Conservation (phyloP, 169 alveolate genomes). For the Plasmodium chabaudi region DNA sequence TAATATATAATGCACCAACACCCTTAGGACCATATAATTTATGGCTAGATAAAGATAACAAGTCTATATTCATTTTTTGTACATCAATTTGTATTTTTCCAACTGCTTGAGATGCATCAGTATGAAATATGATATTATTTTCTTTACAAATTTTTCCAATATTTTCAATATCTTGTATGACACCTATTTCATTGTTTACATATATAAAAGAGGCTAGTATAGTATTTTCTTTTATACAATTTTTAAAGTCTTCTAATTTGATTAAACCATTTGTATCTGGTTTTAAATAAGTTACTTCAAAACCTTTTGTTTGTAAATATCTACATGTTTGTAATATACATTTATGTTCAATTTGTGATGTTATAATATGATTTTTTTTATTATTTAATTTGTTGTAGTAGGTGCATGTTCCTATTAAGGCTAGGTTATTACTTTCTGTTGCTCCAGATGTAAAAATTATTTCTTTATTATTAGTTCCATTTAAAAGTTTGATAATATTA, state of each 20-base stretch:
- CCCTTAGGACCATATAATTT: constrained; percentile 99
- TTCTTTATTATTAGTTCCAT: constrained; percentile 92
- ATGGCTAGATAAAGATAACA: constrained; percentile 96
- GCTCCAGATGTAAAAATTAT: constrained; percentile 99
- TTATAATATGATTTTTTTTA: constrained; percentile 95
- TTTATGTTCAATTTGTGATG: constrained; percentile 98
- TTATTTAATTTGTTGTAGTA: constrained; percentile 79
- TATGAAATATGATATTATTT: constrained; percentile 94
- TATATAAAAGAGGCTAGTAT: constrained; percentile 94
- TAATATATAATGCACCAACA: constrained; percentile 97
- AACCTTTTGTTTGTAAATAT: constrained; percentile 92
- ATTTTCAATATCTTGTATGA: constrained; percentile 93
- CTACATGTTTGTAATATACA: constrained; percentile 96
- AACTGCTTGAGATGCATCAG: constrained; percentile 95
- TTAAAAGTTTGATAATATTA: constrained; percentile 90
- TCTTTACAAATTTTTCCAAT: constrained; percentile 95
- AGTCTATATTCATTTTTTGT: constrained; percentile 92
- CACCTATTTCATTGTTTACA: constrained; percentile 99
- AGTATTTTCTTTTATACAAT: constrained; percentile 95
- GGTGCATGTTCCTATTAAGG: constrained; percentile 94
- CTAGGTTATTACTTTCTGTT: constrained; percentile 98
- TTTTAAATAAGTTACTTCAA: constrained; percentile 95
- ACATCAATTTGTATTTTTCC: constrained; percentile 96
- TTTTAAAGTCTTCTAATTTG: constrained; percentile 88
- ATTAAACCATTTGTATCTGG: constrained; percentile 94